phyloP scores from a whole-genome alignment of 352 stramenopile species.

The Peronosclerospora sorghi region DNA sequence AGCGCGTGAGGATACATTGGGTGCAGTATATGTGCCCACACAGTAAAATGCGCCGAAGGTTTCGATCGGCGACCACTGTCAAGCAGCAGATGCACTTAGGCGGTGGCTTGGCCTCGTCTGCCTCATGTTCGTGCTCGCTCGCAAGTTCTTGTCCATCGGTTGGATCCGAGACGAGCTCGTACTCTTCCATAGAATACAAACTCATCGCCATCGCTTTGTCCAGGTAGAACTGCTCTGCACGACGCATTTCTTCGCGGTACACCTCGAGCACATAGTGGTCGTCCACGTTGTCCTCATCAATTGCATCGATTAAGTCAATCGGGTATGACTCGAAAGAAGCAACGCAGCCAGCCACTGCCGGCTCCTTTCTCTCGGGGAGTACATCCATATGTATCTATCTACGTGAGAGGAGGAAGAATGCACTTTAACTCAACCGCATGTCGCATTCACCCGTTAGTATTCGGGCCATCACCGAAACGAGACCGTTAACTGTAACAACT shows the following conservation, averaged over 20 bases:
- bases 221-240: slow-evolving; percentile 20
- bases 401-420: no score
- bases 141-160: slow-evolving; percentile 4
- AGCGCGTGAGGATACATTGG: slow-evolving; percentile 37
- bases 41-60: slow-evolving; percentile 19
- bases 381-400: no score
- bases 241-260: slow-evolving; percentile 28
- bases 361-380: slow-evolving; percentile 11
- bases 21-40: slow-evolving; percentile 61
- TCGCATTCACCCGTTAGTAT: neutral
- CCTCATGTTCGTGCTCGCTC: slow-evolving; percentile 10
- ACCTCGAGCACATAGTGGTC: slow-evolving; percentile 23
- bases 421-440: no score
- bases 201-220: slow-evolving; percentile 38
- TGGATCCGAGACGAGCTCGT: slow-evolving; percentile 15
- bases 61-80: slow-evolving; percentile 5
- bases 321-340: slow-evolving; percentile 6
- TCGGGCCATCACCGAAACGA: neutral
- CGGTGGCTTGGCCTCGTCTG: slow-evolving; percentile 25
- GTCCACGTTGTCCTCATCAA: slow-evolving; percentile 9
- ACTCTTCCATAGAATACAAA: slow-evolving; percentile 29
- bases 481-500: slow-evolving; percentile 2
- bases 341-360: slow-evolving; percentile 7
- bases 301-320: slow-evolving; percentile 12
- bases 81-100: slow-evolving; percentile 33